Base-by-base conservation (phyloP, 805 yeast genomes). In the Candida andamanensis region DNA sequence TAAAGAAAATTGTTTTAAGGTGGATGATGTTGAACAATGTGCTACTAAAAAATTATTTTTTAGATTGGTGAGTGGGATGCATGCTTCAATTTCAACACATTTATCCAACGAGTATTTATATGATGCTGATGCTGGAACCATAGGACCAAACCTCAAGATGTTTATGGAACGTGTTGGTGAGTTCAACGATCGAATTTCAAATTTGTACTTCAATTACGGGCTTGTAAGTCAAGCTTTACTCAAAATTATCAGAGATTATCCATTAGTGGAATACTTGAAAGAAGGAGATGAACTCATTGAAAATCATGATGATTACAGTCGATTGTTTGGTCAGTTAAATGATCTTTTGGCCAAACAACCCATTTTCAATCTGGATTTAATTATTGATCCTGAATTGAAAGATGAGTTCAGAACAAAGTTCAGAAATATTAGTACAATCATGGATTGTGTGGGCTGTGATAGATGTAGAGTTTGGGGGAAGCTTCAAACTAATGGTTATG, bases 401-500 rank as follows among this genome's bases (percentile, higher is more conserved):
- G 80, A 80, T 41, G 97, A 92, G 47, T 89, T 92, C 63, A 74
- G 90, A 40, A 59, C 73, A 23, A 80, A 95, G 32, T 94, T 92
- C 57, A 80, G 78, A 50, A 92, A 92, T 53, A 94, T 92, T 15
- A 80, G 95, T 14, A 80, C 85, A 30, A 77, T 92, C 26, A 92
- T 92, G 97, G 96, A 90, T 56, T 92, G 99, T 63, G 97, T 92
- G 24, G 97, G 95, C 23, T 92, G 99, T 65, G 98, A 92, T 54
- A 72, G 97, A 52, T 92, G 99, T 58, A 75, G 97, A 49, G 67
- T 92, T 59, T 92, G 99, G 99, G 98, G 98, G 7, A 92, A 92
- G 58, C 75, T 92, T 18, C 98, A 92, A 63, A 86, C 95, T 2
- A 85, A 92, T 11, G 99, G 99, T 14, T 92, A 92, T 56, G 99